A percentile compares a stretch with the other conserved stretches of the same genome.
phyloP scores from a whole-genome alignment of 192 early-diverging fungal genomes.

The Entomortierella lignicola region DNA sequence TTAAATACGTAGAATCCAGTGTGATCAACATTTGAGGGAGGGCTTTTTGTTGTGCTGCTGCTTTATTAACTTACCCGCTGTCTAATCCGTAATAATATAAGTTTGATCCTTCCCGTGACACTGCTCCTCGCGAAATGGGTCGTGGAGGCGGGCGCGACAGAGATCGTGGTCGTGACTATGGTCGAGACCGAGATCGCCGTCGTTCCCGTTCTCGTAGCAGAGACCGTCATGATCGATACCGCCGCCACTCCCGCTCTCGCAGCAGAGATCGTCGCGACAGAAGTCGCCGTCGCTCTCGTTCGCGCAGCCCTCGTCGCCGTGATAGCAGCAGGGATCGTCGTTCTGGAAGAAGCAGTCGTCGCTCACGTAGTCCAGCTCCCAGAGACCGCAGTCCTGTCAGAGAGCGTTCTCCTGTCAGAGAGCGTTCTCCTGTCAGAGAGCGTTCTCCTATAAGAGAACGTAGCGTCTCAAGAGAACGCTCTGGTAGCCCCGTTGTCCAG shows the following conservation, averaged over 20 bases:
- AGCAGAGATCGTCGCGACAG: constrained; percentile 54
- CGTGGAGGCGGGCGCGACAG: constrained; percentile 53
- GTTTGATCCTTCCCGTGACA: constrained; percentile 42
- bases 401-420: constrained; percentile 12
- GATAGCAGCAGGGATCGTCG: constrained; percentile 25
- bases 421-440: constrained; percentile 14
- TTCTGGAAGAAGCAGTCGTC: constrained; percentile 42
- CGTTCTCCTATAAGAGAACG: no score
- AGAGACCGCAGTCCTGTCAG: constrained; percentile 16
- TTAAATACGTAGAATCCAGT: not conserved
- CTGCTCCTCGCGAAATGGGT: constrained; percentile 54
- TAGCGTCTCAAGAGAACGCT: no score
- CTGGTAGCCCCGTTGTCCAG: no score
- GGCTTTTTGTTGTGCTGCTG: no score
- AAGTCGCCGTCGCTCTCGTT: constrained; percentile 59
- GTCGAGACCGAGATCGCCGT: constrained; percentile 61
- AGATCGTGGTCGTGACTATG: constrained; percentile 55
- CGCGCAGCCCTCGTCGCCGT: constrained; percentile 54
- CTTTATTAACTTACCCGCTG: not conserved
- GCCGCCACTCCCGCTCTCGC: constrained; percentile 61
- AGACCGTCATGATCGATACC: constrained; percentile 54
- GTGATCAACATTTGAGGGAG: no score
- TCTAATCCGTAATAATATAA: not conserved
- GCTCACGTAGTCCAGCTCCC: constrained; percentile 48
- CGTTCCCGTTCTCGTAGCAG: constrained; percentile 63